Evolutionary conservation across 176 grass and related monocot genomes (phyloP).

Genomic region (Carex myosuroides): DNA sequence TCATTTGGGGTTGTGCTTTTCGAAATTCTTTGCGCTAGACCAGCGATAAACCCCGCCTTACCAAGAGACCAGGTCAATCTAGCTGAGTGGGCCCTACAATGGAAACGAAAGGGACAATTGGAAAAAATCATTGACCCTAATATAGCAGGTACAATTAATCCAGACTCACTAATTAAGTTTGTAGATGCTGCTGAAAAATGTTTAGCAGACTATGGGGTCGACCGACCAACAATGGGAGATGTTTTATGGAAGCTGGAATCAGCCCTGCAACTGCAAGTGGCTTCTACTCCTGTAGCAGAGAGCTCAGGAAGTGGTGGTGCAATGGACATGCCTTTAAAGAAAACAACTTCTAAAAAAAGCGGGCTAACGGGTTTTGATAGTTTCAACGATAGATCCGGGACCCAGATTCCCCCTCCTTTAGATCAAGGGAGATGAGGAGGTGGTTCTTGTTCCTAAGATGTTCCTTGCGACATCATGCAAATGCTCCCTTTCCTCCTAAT

Average conservation of each 20-base stretch:
- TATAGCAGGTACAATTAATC: conserved; percentile 51
- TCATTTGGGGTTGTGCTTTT: conserved; percentile 95
- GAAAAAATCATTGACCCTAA: conserved; percentile 72
- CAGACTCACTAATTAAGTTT: conserved; percentile 67
- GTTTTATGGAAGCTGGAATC: conserved; percentile 96
- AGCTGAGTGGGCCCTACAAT: conserved; percentile 74
- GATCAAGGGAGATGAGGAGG: conserved; percentile 52
- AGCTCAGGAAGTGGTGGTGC: conserved; percentile 10
- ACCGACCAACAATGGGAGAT: conserved; percentile 87
- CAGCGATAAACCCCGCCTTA: conserved; percentile 87
- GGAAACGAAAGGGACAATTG: conserved; percentile 65
- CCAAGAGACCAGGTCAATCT: conserved; percentile 93
- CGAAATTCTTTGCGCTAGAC: conserved; percentile 76
- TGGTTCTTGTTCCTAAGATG: conserved; percentile 13
- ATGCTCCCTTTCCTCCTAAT: neutral
- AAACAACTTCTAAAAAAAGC: conserved; percentile 9
- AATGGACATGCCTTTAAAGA: conserved; percentile 6
- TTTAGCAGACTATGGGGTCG: conserved; percentile 81
- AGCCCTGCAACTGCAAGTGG: conserved; percentile 80
- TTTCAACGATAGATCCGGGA: conserved; percentile 22
- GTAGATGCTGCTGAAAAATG: conserved; percentile 90
- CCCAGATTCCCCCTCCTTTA: conserved; percentile 20
- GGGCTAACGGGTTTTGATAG: conserved; percentile 20
- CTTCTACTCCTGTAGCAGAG: conserved; percentile 15
- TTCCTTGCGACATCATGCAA: neutral